Conservation (phyloP, 306 rosid genomes). For the Vicia faba region DNA sequence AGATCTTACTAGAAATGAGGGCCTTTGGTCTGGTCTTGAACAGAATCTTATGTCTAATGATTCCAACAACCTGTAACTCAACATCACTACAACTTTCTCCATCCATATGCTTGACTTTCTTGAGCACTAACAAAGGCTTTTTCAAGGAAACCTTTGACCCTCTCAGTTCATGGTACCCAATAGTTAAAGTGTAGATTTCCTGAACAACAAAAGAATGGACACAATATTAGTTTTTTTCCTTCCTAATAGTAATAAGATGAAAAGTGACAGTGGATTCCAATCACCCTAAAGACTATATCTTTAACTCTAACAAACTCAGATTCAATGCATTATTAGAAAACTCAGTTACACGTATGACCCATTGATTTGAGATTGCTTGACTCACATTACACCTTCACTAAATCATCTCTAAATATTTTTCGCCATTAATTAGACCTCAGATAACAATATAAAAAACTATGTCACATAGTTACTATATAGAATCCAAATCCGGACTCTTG, state of each 20-base stretch:
- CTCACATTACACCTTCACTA: no score
- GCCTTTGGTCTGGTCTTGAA: conserved; percentile 91
- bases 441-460: no score
- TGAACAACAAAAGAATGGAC: conserved; percentile 27
- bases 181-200: conserved; percentile 76
- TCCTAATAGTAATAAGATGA: no score
- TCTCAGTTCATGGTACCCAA: conserved; percentile 87
- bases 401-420: no score
- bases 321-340: neutral
- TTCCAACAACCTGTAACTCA: conserved; percentile 74
- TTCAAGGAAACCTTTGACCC: conserved; percentile 76
- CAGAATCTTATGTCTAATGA: conserved; percentile 71
- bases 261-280: neutral
- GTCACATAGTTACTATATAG: no score
- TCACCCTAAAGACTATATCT: neutral
- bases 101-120: conserved; percentile 53
- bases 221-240: neutral
- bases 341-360: neutral
- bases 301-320: neutral
- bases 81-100: conserved; percentile 36
- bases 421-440: no score
- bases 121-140: conserved; percentile 80
- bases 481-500: no score
- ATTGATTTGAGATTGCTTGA: no score
- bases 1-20: conserved; percentile 73